Percentiles rank a stretch among this genome's conserved stretches.
Evolutionary conservation across 108 stramenopile species (phyloP).

Genomic region (Nitzschia sp.): DNA sequence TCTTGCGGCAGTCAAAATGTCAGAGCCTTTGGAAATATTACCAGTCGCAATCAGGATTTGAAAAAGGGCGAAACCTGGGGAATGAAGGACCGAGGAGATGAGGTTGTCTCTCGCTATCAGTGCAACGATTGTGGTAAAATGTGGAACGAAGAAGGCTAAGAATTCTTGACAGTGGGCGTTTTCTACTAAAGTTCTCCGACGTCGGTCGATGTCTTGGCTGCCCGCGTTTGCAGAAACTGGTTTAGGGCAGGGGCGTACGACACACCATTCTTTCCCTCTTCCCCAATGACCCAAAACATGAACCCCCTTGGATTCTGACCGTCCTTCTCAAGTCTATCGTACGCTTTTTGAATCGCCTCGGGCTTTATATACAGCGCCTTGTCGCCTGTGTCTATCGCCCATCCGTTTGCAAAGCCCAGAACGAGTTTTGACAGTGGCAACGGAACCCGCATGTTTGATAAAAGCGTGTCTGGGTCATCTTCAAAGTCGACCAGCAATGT

Average conservation of each 20-base stretch:
- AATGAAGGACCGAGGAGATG: slow-evolving; percentile 57
- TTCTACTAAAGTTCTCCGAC: neutral
- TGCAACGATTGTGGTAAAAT: slow-evolving; percentile 64
- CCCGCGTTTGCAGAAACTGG: slow-evolving; percentile 20
- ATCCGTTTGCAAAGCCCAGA: slow-evolving; percentile 66
- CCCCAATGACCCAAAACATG: slow-evolving; percentile 79
- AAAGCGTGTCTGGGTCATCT: slow-evolving; percentile 29
- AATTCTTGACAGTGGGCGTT: neutral
- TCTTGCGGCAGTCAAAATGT: slow-evolving; percentile 65
- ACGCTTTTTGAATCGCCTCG: slow-evolving; percentile 35
- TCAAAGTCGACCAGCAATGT: slow-evolving; percentile 36
- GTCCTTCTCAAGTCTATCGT: slow-evolving; percentile 21
- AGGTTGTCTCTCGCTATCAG: slow-evolving; percentile 55
- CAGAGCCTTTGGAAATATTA: slow-evolving; percentile 45
- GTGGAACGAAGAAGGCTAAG: slow-evolving; percentile 68
- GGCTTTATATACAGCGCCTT: slow-evolving; percentile 42
- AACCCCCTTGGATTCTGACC: slow-evolving; percentile 47
- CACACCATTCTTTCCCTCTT: slow-evolving; percentile 57
- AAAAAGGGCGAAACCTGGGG: slow-evolving; percentile 81
- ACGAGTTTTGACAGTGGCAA: slow-evolving; percentile 63
- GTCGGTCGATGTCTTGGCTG: neutral
- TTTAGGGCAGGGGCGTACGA: slow-evolving; percentile 24
- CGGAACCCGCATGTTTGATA: slow-evolving; percentile 17
- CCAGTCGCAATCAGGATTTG: slow-evolving; percentile 68
- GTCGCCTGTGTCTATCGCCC: slow-evolving; percentile 15